Conservation (phyloP, 1,139 yeast genomes). For the Blastobotrys aristatus region DNA sequence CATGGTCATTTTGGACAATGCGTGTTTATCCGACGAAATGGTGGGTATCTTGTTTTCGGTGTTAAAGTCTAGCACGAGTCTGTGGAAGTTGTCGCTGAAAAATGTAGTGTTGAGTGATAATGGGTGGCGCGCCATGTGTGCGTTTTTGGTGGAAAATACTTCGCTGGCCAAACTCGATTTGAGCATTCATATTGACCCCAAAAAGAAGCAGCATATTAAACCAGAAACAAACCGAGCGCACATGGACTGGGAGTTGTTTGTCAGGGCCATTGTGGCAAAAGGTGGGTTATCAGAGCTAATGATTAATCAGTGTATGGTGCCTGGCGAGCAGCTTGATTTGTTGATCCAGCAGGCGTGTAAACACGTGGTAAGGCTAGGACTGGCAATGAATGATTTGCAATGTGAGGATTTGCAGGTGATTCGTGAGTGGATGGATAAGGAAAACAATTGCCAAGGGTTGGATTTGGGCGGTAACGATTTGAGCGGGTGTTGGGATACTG, state of each 20-base stretch:
- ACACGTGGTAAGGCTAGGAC: slow-evolving; percentile 65
- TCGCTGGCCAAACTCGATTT: slow-evolving; percentile 66
- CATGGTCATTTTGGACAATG: slow-evolving; percentile 77
- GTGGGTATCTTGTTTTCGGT: slow-evolving; percentile 62
- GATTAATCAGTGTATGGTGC: slow-evolving; percentile 70
- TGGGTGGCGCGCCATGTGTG: slow-evolving; percentile 75
- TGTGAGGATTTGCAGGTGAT: slow-evolving; percentile 51
- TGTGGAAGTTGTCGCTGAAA: slow-evolving; percentile 70
- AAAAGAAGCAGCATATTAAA: slow-evolving; percentile 21
- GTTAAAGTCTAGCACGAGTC: slow-evolving; percentile 48
- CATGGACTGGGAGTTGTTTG: slow-evolving; percentile 74
- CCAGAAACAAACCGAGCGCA: slow-evolving; percentile 45
- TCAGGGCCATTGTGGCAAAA: slow-evolving; percentile 50
- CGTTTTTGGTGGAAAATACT: slow-evolving; percentile 56
- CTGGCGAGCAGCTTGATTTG: slow-evolving; percentile 39
- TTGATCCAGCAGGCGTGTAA: slow-evolving; percentile 55
- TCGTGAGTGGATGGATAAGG: slow-evolving; percentile 56
- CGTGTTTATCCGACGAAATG: slow-evolving; percentile 76
- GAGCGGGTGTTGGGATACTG: slow-evolving; percentile 40
- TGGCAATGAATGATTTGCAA: slow-evolving; percentile 67
- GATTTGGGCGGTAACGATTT: slow-evolving; percentile 82
- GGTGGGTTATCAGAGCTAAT: slow-evolving; percentile 81
- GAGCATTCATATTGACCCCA: slow-evolving; percentile 24
- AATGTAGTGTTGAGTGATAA: slow-evolving; percentile 67
- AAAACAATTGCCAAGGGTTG: slow-evolving; percentile 63